These are phyloP conservation scores for Rhytidhysteron rufulum DNA, from an alignment of 2,329 filamentous ascomycete species.

Conservation along the genomic window DNA sequence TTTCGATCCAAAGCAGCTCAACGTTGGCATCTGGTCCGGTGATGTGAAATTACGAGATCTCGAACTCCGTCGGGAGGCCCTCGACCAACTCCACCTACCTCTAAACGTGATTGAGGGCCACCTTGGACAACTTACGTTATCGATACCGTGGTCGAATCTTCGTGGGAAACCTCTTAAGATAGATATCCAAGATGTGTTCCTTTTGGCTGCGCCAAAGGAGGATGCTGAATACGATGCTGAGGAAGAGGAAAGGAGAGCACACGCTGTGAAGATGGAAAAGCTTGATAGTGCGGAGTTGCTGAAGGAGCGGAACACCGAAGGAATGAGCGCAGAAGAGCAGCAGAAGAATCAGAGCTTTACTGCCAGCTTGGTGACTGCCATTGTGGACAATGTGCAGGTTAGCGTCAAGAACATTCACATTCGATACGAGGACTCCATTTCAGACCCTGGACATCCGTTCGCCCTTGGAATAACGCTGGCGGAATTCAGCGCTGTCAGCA, in stretches of 20 bases:
- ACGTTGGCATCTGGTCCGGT: constrained; percentile 98
- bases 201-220: constrained; percentile 91
- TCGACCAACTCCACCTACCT: constrained; percentile 94
- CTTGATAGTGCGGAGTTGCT: constrained; percentile 92
- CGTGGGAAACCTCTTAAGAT: constrained; percentile 91
- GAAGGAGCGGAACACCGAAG: constrained; percentile 87
- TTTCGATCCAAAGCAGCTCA: constrained; percentile 95
- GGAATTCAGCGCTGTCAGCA: constrained; percentile 96
- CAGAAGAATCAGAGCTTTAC: constrained; percentile 98
- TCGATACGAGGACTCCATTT: constrained; percentile 96
- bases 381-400: constrained; percentile 97
- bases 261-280: constrained; percentile 98
- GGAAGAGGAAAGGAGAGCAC: constrained; percentile 81
- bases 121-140: constrained; percentile 83
- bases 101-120: constrained; percentile 97
- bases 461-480: constrained; percentile 87
- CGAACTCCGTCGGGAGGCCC: constrained; percentile 86
- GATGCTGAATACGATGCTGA: constrained; percentile 90
- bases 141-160: constrained; percentile 96
- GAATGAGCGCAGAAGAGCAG: constrained; percentile 90
- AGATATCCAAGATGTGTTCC: constrained; percentile 93
- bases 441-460: constrained; percentile 91
- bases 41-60: constrained; percentile 94
- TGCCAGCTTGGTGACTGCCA: constrained; percentile 88
- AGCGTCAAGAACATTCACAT: constrained; percentile 98